A percentile compares a stretch with the other conserved stretches of the same genome.
phyloP scores from a whole-genome alignment of 345 rosid species.

The Ceriops decandra region DNA sequence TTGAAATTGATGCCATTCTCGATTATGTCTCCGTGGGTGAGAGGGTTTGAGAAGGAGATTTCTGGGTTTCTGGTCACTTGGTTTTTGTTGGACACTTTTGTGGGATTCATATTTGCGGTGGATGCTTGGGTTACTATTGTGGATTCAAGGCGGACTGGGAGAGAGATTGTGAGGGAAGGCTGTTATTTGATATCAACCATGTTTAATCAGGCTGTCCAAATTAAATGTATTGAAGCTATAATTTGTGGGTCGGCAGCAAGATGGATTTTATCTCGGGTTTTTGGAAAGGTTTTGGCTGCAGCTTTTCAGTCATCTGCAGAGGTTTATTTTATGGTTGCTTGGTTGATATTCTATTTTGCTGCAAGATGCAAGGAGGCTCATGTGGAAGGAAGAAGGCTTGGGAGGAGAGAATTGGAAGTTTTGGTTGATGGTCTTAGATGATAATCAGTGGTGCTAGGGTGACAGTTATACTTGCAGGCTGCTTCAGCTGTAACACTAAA shows the following conservation, averaged over 20 bases:
- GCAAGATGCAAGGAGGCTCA: conserved; percentile 70
- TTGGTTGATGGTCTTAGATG: conserved; percentile 67
- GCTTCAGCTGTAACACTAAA: conserved; percentile 28
- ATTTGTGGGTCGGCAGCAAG: conserved; percentile 70
- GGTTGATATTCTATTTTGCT: conserved; percentile 79
- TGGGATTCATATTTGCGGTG: conserved; percentile 61
- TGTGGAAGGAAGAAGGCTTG: conserved; percentile 69
- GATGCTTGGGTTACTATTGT: conserved; percentile 85
- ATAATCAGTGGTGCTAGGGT: conserved; percentile 27
- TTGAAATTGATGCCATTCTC: conserved; percentile 91
- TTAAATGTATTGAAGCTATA: conserved; percentile 76
- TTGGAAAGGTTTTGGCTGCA: conserved; percentile 58
- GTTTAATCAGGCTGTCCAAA: conserved; percentile 71
- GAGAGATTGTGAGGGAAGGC: conserved; percentile 90
- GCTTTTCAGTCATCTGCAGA: conserved; percentile 69
- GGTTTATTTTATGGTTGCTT: conserved; percentile 84
- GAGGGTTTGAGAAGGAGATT: conserved; percentile 79
- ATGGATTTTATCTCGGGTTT: conserved; percentile 44
- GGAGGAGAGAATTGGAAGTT: conserved; percentile 77
- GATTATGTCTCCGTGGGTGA: conserved; percentile 72
- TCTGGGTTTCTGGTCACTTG: conserved; percentile 80
- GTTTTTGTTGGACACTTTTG: conserved; percentile 70
- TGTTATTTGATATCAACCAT: conserved; percentile 61
- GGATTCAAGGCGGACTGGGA: conserved; percentile 76
- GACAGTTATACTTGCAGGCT: conserved; percentile 21